Evolutionary conservation across 768 basidiomycete genomes (phyloP).

Genomic region (Termitomyces sp.): DNA sequence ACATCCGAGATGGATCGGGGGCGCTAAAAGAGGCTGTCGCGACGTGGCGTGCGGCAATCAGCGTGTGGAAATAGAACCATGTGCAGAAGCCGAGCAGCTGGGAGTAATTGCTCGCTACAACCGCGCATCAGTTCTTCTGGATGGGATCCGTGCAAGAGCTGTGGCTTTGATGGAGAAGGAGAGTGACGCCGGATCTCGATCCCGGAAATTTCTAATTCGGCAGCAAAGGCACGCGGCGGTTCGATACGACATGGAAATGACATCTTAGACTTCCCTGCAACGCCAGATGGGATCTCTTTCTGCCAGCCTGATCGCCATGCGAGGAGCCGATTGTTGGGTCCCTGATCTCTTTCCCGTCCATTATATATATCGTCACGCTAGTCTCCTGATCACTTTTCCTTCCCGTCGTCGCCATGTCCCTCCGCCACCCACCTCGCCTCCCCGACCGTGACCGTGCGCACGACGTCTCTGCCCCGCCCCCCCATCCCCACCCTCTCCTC

Average conservation of each 20-base stretch:
- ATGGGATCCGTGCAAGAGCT: slow-evolving; percentile 16
- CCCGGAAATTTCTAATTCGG: slow-evolving; percentile 35
- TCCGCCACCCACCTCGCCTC: slow-evolving; percentile 42
- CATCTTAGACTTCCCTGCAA: slow-evolving; percentile 33
- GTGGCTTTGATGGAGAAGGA: not conserved
- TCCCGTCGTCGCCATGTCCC: slow-evolving; percentile 45
- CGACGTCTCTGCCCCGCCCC: slow-evolving; percentile 38
- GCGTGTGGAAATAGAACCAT: slow-evolving; percentile 15
- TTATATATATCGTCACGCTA: slow-evolving; percentile 56
- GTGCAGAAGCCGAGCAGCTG: not conserved
- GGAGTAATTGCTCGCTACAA: slow-evolving; percentile 1
- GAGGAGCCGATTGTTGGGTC: slow-evolving; percentile 41
- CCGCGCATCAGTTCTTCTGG: slow-evolving; percentile 5
- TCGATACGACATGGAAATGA: slow-evolving; percentile 30
- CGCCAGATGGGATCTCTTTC: slow-evolving; percentile 36
- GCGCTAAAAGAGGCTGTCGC: slow-evolving; percentile 9
- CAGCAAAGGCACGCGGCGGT: slow-evolving; percentile 51
- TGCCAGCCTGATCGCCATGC: slow-evolving; percentile 58
- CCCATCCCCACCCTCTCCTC: slow-evolving; percentile 25
- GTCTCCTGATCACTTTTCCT: slow-evolving; percentile 40
- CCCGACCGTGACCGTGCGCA: slow-evolving; percentile 56
- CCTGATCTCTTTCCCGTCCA: slow-evolving; percentile 36
- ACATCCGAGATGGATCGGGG: slow-evolving; percentile 30
- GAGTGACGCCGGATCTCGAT: slow-evolving; percentile 9
- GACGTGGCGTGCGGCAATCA: slow-evolving; percentile 24